These are phyloP conservation scores for Pseudozyma flocculosa DNA, from an alignment of 1,284 basidiomycete genomes.

Conservation along the genomic window DNA sequence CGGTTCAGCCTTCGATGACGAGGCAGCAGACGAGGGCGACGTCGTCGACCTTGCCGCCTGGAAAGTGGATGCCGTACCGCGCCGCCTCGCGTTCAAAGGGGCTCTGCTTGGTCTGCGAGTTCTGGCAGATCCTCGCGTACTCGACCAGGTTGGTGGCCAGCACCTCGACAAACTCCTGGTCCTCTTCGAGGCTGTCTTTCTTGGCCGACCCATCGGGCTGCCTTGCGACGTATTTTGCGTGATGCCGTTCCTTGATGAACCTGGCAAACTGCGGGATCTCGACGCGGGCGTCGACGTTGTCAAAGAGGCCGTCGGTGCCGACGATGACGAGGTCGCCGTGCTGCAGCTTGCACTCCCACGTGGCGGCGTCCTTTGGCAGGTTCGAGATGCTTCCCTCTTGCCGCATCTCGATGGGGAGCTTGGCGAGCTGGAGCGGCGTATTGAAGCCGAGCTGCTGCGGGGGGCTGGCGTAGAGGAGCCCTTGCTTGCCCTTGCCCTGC, in stretches of 20 bases:
- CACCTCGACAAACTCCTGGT: conserved; percentile 45
- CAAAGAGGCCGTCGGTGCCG: conserved; percentile 80
- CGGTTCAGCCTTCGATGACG: conserved; percentile 59
- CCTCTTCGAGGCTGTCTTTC: conserved; percentile 39
- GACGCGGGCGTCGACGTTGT: conserved; percentile 78
- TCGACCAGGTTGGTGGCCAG: conserved; percentile 44
- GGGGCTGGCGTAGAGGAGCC: conserved; percentile 42
- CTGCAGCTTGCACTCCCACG: conserved; percentile 36
- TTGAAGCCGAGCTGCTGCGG: conserved; percentile 56
- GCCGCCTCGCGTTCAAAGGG: conserved; percentile 58
- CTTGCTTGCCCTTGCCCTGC: conserved; percentile 39
- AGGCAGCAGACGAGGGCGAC: conserved; percentile 63
- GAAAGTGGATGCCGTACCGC: conserved; percentile 56
- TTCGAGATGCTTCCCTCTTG: conserved; percentile 43
- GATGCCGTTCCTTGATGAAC: conserved; percentile 53
- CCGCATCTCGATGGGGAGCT: conserved; percentile 38
- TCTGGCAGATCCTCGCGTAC: conserved; percentile 39
- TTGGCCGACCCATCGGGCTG: conserved; percentile 4
- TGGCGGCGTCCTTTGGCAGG: conserved; percentile 42
- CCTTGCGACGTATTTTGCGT: conserved; percentile 21
- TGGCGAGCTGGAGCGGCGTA: conserved; percentile 55
- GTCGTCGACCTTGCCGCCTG: conserved; percentile 60
- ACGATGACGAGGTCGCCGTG: conserved; percentile 54
- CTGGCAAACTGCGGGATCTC: conserved; percentile 48
- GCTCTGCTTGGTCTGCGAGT: conserved; percentile 69